Base-by-base conservation (phyloP, 331 rosid species). In the Ulmus americana region DNA sequence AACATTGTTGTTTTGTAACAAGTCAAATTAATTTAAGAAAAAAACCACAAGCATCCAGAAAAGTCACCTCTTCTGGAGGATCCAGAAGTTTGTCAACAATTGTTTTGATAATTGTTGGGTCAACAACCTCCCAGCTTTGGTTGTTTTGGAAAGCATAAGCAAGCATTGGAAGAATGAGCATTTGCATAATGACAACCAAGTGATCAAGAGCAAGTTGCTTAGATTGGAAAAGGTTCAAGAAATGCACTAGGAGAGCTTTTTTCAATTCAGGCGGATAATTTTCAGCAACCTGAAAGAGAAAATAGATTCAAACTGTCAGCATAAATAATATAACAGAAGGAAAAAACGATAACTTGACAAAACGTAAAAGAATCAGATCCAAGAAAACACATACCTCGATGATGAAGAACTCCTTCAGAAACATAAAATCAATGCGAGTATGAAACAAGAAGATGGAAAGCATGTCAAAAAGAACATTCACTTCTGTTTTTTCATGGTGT, bases 91-190 rank as follows among this genome's bases (percentile, higher is more conserved):
- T 94, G 77, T 94, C 99, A n/a, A 94, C 97, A 52, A 94, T 87
- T 66, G 97, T 90, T 78, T 94, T 85, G 52, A 94, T 84, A 40
- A 94, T 87, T 69, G 74, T 20, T 68, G 81, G 82, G 78, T 94
- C 99, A 81, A 94, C 97, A 59, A 94, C 99, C 76, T 94, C 99
- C 99, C 99, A 94, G 75, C 95, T 94, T 80, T 90, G 95, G 65
- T 69, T 87, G 84, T 87, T 90, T 77, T 90, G 97, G 86, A 94
- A 94, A 68, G 99, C 89, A 67, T 94, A 97, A 63, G 97, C 96
- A 63, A 94, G 95, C 99, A 90, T 94, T 40, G 99, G 99, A 72
- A 94, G 99, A 74, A 94, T 84, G 38, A 94, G 95, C 97, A 94
- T 90, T 87, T 94, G 99, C 97, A 94, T 94, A 62, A 90, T 87